A percentile compares a stretch with the other conserved stretches of the same genome.
These are phyloP conservation scores for Pluteus cervinus DNA, from an alignment of 768 basidiomycete genomes.

Conservation along the genomic window DNA sequence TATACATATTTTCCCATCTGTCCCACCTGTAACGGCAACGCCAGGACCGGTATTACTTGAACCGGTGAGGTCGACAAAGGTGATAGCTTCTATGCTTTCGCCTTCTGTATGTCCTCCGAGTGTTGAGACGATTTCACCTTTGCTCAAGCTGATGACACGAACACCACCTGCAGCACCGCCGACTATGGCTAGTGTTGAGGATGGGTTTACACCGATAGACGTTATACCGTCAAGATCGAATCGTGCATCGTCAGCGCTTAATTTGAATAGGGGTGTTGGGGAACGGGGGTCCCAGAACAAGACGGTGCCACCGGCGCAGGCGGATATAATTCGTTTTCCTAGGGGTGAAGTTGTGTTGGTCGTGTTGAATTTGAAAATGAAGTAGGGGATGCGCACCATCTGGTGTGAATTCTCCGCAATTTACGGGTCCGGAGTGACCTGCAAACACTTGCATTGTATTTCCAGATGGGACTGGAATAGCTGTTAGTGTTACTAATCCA, in stretches of 20 bases:
- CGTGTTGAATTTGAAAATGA: background rate
- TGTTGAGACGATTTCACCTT: conserved; percentile 74
- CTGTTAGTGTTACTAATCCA: background rate
- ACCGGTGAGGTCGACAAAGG: conserved; percentile 73
- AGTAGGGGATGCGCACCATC: conserved; percentile 49
- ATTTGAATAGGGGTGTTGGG: conserved; percentile 74
- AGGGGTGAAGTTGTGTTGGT: conserved; percentile 6
- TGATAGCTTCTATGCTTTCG: conserved; percentile 84
- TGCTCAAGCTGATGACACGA: conserved; percentile 80
- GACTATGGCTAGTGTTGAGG: conserved; percentile 86
- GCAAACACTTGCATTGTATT: conserved; percentile 95
- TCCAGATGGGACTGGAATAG: conserved; percentile 80
- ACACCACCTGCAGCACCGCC: conserved; percentile 85
- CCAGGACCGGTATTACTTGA: conserved; percentile 41
- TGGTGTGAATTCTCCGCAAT: conserved; percentile 88
- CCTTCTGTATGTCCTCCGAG: conserved; percentile 82
- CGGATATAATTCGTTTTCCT: conserved; percentile 89
- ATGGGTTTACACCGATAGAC: conserved; percentile 75
- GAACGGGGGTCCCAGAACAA: conserved; percentile 91
- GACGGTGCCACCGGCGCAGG: conserved; percentile 73
- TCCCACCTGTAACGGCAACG: conserved; percentile 80
- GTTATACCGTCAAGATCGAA: conserved; percentile 85
- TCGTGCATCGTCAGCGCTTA: conserved; percentile 61
- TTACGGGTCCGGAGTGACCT: conserved; percentile 79
- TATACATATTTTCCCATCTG: conserved; percentile 90